These are phyloP conservation scores for Iberis pinnata DNA, from an alignment of 345 rosid genomes.

Conservation along the genomic window DNA sequence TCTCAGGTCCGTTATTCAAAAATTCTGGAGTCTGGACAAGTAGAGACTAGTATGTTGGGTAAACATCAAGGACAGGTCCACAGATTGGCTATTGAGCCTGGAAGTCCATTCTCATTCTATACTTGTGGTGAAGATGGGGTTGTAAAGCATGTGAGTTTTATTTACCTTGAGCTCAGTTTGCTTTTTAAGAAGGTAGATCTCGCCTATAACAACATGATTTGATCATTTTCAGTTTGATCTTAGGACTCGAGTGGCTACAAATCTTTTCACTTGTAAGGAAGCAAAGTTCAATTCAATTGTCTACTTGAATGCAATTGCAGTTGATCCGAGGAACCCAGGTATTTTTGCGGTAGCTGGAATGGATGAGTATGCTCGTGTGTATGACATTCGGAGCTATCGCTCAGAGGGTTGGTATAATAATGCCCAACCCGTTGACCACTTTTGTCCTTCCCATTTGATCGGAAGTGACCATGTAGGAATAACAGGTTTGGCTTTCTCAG, in stretches of 20 bases:
- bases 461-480: slow-evolving; percentile 58
- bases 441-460: slow-evolving; percentile 65
- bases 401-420: slow-evolving; percentile 47
- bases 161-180: no score
- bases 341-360: slow-evolving; percentile 73
- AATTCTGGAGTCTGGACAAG: slow-evolving; percentile 55
- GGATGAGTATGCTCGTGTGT: slow-evolving; percentile 74
- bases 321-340: slow-evolving; percentile 75
- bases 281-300: no score
- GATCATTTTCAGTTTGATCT: slow-evolving; percentile 88
- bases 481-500: slow-evolving; percentile 85
- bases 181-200: no score
- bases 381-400: slow-evolving; percentile 74
- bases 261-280: slow-evolving; percentile 62
- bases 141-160: slow-evolving; percentile 85
- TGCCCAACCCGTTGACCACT: slow-evolving; percentile 48
- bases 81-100: slow-evolving; percentile 83
- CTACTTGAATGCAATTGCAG: slow-evolving; percentile 61
- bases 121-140: slow-evolving; percentile 91
- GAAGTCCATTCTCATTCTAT: slow-evolving; percentile 73
- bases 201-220: no score
- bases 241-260: slow-evolving; percentile 50
- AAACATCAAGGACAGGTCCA: slow-evolving; percentile 63
- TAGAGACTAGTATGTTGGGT: slow-evolving; percentile 49
- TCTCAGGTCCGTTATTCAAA: slow-evolving; percentile 84